Conservation (phyloP, 176 grass and related monocot species). For the Stipa capillata region DNA sequence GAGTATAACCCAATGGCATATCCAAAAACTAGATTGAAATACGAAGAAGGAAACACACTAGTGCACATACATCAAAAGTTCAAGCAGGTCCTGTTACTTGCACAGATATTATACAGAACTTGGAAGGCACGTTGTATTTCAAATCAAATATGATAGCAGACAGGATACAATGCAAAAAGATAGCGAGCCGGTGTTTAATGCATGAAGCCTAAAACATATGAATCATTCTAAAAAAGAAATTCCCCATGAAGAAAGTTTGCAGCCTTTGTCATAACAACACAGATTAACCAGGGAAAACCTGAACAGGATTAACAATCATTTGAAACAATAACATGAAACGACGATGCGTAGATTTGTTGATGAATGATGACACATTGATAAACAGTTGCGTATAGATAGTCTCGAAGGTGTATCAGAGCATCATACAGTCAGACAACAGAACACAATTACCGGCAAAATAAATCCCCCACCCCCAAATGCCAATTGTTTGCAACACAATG, state of each 20-base stretch:
- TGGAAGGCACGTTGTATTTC: neutral
- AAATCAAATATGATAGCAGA: neutral
- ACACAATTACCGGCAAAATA: neutral
- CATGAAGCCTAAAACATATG: neutral
- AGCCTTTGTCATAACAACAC: neutral
- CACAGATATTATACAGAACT: neutral
- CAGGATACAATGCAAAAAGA: neutral
- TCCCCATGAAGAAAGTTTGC: neutral
- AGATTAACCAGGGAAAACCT: neutral
- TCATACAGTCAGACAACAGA: neutral
- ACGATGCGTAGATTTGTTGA: neutral
- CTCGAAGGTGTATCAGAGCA: neutral
- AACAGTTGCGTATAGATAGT: neutral
- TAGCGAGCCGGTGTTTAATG: neutral
- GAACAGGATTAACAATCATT: neutral
- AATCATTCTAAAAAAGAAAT: neutral
- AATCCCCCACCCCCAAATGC: neutral
- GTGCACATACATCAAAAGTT: neutral
- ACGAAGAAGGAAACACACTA: neutral
- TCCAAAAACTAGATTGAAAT: neutral
- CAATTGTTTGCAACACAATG: neutral
- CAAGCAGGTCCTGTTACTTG: neutral
- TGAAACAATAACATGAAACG: neutral
- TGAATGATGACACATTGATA: neutral
- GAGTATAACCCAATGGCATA: neutral